phyloP scores from a whole-genome alignment of 2,329 filamentous ascomycete species.

The Epichloe coenophiala region DNA sequence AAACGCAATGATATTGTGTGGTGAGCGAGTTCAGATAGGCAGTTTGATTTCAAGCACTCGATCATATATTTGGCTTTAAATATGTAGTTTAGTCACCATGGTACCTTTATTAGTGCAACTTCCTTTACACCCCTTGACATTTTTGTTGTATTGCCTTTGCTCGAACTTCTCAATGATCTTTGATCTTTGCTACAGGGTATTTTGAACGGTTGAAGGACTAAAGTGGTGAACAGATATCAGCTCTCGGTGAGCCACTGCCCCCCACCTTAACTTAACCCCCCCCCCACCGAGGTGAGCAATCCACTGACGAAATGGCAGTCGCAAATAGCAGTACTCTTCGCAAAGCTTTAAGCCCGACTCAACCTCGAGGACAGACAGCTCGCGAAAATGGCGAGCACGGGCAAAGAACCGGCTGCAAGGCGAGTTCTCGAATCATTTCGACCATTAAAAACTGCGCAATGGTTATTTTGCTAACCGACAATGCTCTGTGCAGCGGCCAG shows the following conservation, averaged over 20 bases:
- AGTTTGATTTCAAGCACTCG: no score
- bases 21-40: no score
- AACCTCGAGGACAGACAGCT: constrained; percentile 10
- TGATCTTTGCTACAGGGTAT: background rate
- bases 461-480: background rate
- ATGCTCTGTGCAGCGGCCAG: constrained; percentile 16
- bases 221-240: background rate
- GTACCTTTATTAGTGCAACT: no score
- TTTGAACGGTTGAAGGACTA: background rate
- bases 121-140: no score
- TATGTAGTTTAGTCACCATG: no score
- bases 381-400: constrained; percentile 27
- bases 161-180: background rate
- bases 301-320: constrained; percentile 19
- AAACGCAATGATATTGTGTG: no score
- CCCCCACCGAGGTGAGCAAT: constrained; percentile 14
- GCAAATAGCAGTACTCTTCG: constrained; percentile 14
- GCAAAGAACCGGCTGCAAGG: constrained; percentile 23
- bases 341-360: constrained; percentile 12
- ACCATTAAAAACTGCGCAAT: background rate
- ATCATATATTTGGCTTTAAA: no score
- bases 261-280: constrained; percentile 15
- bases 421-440: constrained; percentile 9
- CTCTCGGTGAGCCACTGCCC: background rate
- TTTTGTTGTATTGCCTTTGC: no score